A percentile compares a stretch with the other conserved stretches of the same genome.
These are phyloP conservation scores for Penicillium angulare DNA, from an alignment of 495 filamentous ascomycete genomes.

Conservation along the genomic window DNA sequence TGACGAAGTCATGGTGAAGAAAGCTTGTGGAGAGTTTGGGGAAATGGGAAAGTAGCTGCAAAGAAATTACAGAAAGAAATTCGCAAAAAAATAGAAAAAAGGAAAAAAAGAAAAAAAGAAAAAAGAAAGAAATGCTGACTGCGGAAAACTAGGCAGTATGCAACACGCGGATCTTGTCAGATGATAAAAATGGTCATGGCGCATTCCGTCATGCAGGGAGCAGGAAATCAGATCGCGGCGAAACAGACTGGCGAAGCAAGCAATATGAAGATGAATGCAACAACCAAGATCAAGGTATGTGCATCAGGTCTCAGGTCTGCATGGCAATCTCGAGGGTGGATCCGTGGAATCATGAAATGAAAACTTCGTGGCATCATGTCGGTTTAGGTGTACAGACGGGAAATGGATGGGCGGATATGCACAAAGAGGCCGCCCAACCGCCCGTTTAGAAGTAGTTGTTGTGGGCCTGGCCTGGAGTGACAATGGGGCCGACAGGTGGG, in stretches of 20 bases:
- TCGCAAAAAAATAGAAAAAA: background rate
- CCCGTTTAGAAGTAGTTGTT: constrained; percentile 34
- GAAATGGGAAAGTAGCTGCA: background rate
- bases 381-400: constrained; percentile 46
- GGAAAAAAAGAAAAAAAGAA: background rate
- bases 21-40: background rate
- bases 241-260: too few relatives aligned
- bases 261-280: constrained; percentile 23
- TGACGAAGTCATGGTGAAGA: background rate
- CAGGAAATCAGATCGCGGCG: constrained; percentile 9
- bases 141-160: constrained; percentile 16
- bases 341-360: constrained; percentile 45
- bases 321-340: constrained; percentile 33
- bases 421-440: constrained; percentile 8
- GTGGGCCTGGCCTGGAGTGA: constrained; percentile 19
- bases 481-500: constrained; percentile 25
- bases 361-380: constrained; percentile 45
- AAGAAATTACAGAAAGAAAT: background rate
- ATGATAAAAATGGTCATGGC: constrained; percentile 16
- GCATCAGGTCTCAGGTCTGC: constrained; percentile 25
- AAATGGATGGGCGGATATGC: constrained; percentile 17
- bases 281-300: constrained; percentile 31
- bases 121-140: constrained; percentile 11
- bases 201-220: constrained; percentile 20
- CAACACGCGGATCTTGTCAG: constrained; percentile 19